Percentiles rank a stretch among this genome's conserved stretches.
Conservation (phyloP, 345 rosid genomes). For the Raphanus raphanistrum region DNA sequence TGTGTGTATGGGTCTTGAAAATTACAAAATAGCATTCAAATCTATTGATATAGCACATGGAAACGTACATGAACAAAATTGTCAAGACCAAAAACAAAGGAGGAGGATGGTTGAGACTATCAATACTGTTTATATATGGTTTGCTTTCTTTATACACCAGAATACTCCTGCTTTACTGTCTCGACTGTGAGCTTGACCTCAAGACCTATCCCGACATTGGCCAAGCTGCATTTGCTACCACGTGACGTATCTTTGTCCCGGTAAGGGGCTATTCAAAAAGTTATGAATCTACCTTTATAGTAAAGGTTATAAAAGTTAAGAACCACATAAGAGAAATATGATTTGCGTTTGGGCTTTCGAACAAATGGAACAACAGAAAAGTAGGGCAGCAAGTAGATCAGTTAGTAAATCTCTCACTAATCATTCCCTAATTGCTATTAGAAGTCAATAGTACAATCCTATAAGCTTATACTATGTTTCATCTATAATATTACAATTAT, state of each 20-base stretch:
- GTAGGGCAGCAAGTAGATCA: not conserved
- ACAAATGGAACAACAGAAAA: constrained; percentile 13
- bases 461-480: not conserved
- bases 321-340: constrained; percentile 7
- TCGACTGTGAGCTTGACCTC: constrained; percentile 82
- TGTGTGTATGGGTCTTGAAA: not conserved
- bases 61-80: constrained; percentile 20
- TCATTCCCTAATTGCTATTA: not conserved
- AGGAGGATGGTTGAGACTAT: constrained; percentile 91
- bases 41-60: constrained; percentile 15
- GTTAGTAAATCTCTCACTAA: not conserved
- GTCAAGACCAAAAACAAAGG: constrained; percentile 37
- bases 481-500: not conserved
- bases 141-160: constrained; percentile 83
- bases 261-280: constrained; percentile 40
- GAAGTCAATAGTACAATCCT: constrained; percentile 2
- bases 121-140: constrained; percentile 57
- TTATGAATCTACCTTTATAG: not conserved
- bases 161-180: constrained; percentile 65
- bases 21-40: constrained; percentile 30
- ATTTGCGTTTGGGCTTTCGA: constrained; percentile 22
- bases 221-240: constrained; percentile 83
- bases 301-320: constrained; percentile 11
- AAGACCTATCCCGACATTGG: constrained; percentile 97
- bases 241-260: constrained; percentile 71